Percentiles rank a stretch among this genome's conserved stretches.
These are phyloP conservation scores for Haplographium delicatum DNA, from an alignment of 495 filamentous ascomycete species.

Conservation along the genomic window DNA sequence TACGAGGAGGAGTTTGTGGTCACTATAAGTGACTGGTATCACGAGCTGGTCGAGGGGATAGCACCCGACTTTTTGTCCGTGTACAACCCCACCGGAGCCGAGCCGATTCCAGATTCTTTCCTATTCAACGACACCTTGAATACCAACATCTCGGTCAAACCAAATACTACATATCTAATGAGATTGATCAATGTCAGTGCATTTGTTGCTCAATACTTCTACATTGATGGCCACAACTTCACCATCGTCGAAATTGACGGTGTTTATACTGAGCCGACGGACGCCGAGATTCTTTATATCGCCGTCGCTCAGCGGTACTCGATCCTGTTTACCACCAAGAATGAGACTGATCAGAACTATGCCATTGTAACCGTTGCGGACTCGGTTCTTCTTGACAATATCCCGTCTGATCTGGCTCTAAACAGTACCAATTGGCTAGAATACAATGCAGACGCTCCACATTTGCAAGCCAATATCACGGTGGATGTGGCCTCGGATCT, in stretches of 20 bases:
- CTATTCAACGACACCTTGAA: slow-evolving; percentile 65
- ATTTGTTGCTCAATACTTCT: slow-evolving; percentile 61
- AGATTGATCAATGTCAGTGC: slow-evolving; percentile 65
- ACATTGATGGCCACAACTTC: slow-evolving; percentile 66
- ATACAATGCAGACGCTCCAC: slow-evolving; percentile 23
- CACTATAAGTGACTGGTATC: slow-evolving; percentile 66
- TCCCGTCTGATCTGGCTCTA: slow-evolving; percentile 14
- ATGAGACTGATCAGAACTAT: slow-evolving; percentile 6
- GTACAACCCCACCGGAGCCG: slow-evolving; percentile 50
- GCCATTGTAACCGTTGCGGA: slow-evolving; percentile 37
- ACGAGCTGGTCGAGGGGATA: slow-evolving; percentile 49
- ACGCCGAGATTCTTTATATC: slow-evolving; percentile 49
- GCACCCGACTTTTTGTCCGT: slow-evolving; percentile 56
- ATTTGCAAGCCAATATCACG: slow-evolving; percentile 42
- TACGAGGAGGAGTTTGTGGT: slow-evolving; percentile 63
- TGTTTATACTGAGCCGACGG: slow-evolving; percentile 50
- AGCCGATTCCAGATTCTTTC: slow-evolving; percentile 60
- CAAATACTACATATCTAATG: slow-evolving; percentile 74
- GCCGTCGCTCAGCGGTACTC: slow-evolving; percentile 42
- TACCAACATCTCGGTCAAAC: slow-evolving; percentile 48
- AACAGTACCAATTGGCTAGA: slow-evolving; percentile 44
- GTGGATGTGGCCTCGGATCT: slow-evolving; percentile 51
- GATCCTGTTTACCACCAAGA: slow-evolving; percentile 44
- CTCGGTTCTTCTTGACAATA: slow-evolving; percentile 28
- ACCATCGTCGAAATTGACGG: slow-evolving; percentile 50